Percentiles rank a stretch among this genome's conserved stretches.
phyloP scores from a whole-genome alignment of 805 yeast species.

The Debaryomyces hansenii region DNA sequence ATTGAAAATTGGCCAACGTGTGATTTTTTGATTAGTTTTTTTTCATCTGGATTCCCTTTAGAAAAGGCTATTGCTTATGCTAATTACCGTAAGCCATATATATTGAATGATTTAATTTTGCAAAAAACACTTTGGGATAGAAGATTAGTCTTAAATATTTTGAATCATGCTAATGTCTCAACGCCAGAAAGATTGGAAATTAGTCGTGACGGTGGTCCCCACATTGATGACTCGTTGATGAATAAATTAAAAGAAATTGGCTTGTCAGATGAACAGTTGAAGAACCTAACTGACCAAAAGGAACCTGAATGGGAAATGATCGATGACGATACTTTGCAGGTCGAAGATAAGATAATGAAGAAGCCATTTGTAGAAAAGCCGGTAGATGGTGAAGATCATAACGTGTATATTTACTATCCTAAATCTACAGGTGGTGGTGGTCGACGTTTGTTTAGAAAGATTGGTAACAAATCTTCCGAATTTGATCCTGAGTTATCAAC shows the following conservation, averaged over 20 bases:
- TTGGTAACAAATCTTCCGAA: slow-evolving; percentile 95
- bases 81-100: slow-evolving; percentile 83
- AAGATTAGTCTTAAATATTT: slow-evolving; percentile 74
- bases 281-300: slow-evolving; percentile 59
- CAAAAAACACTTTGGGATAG: slow-evolving; percentile 98
- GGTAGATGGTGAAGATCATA: slow-evolving; percentile 98
- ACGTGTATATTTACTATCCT: slow-evolving; percentile 89
- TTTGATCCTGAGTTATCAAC: slow-evolving; percentile 74
- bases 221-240: slow-evolving; percentile 57
- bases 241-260: slow-evolving; percentile 47
- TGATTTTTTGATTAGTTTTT: slow-evolving; percentile 89
- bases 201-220: slow-evolving; percentile 96
- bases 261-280: slow-evolving; percentile 45
- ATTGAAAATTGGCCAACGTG: slow-evolving; percentile 99
- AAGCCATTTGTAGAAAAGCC: slow-evolving; percentile 99
- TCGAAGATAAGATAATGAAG: slow-evolving; percentile 65
- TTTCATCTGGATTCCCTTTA: slow-evolving; percentile 93
- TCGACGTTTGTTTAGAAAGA: slow-evolving; percentile 86
- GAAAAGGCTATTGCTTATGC: slow-evolving; percentile 93
- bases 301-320: slow-evolving; percentile 89
- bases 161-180: slow-evolving; percentile 81
- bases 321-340: slow-evolving; percentile 72
- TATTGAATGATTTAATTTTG: slow-evolving; percentile 83
- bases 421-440: slow-evolving; percentile 96
- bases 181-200: slow-evolving; percentile 88